Base-by-base conservation (phyloP, 2,329 filamentous ascomycete genomes). In the Nigrospora sphaerica region DNA sequence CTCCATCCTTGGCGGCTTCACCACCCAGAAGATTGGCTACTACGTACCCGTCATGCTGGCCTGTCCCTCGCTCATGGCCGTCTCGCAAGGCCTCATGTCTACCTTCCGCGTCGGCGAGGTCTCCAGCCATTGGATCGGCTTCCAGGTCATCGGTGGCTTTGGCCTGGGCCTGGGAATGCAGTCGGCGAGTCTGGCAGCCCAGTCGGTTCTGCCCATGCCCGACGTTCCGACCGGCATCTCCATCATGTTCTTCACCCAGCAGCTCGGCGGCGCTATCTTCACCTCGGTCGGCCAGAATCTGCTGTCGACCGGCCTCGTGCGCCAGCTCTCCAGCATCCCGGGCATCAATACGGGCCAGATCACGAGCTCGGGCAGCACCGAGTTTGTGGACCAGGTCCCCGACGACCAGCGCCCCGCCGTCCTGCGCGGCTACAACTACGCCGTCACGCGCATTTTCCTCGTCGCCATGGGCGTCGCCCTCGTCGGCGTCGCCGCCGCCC, bases 161-260 rank as follows among this genome's bases (percentile, higher is more conserved):
- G 80, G 80, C 1, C 57, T 82, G 4, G 81, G 81, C 3, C 64
- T 77, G 19, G 74, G 75, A 6, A 76, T 85, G 67, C 79, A 83
- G 55, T 72, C 77, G 4, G 67, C 75, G 14, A 66, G 70, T 46
- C 72, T 83, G 17, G 78, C 78, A 1, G 69, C 68, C 1, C 72
- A 75, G 54, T 70, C 68, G 1, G 71, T 74, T 12, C 63, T 73
- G n/a, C 57, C 60, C 17, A 57, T 42, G 17, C 51, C 52, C 12
- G 71, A 75, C 45, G 64, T 72, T 3, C 59, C 71, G 10, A 62
- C 71, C 14, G 71, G 70, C 36, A 62, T 64, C 2, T 64, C 67
- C 2, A 55, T 73, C 40, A 67, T 74, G 53, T 63, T 73, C 51
- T 75, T 74, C 52, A 59, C 60, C 4, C 72, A 75, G 55, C 62